Percentiles rank a stretch among this genome's conserved stretches.
Evolutionary conservation across 202 grass and related monocot genomes (phyloP).

Genomic region (Carex sylvatica): DNA sequence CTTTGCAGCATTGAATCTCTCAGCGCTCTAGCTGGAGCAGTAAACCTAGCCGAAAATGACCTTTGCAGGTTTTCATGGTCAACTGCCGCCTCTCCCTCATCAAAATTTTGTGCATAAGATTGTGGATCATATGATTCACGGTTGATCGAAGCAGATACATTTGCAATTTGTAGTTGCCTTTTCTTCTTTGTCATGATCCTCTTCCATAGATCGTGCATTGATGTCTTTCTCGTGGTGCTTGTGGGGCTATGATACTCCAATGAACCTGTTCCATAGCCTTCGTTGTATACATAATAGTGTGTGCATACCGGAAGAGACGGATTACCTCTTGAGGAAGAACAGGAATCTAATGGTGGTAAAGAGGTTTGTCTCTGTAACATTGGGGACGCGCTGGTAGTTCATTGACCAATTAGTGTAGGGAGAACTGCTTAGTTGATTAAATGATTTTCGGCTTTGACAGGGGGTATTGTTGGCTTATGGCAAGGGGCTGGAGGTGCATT

Average conservation of each 20-base stretch:
- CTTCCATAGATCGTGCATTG: constrained; percentile 38
- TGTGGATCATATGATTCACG: constrained; percentile 36
- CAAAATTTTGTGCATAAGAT: constrained; percentile 72
- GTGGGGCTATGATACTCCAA: not conserved
- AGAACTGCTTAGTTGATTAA: not conserved
- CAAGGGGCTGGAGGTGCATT: not conserved
- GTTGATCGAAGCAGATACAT: not conserved
- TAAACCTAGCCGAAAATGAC: constrained; percentile 55
- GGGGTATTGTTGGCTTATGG: not conserved
- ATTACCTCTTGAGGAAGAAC: not conserved
- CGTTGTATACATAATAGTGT: not conserved
- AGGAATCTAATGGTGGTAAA: constrained; percentile 20
- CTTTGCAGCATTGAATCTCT: not conserved
- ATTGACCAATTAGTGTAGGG: not conserved
- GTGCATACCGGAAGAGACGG: not conserved
- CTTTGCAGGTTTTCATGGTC: constrained; percentile 57
- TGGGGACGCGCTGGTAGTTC: not conserved
- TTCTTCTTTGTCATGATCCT: constrained; percentile 29
- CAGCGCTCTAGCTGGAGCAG: not conserved
- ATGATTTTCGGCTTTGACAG: not conserved
- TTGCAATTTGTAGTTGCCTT: constrained; percentile 11
- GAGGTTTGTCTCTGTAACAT: constrained; percentile 11
- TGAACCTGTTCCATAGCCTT: not conserved
- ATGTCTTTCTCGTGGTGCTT: not conserved
- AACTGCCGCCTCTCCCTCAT: constrained; percentile 41